Conservation (phyloP, 139 green algal species). For the Mesotaenium endlicherianum region DNA sequence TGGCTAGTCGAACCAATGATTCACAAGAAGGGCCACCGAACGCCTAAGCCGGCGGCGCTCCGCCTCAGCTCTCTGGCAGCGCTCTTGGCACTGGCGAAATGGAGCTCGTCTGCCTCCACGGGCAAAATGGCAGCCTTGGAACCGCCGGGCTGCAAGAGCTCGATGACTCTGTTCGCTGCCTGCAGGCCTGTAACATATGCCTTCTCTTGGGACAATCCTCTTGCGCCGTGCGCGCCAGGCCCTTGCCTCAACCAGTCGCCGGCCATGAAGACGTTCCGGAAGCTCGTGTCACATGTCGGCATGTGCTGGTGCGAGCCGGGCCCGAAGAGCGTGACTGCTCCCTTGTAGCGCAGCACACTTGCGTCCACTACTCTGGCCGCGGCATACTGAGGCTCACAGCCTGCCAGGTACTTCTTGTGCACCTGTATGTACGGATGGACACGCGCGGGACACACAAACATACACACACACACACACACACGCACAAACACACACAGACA, state of each 20-base stretch:
- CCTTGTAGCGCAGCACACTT: slow-evolving; percentile 43
- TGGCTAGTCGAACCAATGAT: no score
- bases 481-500: background rate
- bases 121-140: background rate
- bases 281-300: background rate
- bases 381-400: slow-evolving; percentile 11
- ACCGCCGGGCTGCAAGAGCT: background rate
- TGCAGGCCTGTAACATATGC: slow-evolving; percentile 43
- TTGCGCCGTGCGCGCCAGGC: slow-evolving; percentile 39
- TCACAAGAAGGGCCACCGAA: slow-evolving; percentile 4
- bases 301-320: slow-evolving; percentile 41
- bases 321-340: slow-evolving; percentile 42
- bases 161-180: slow-evolving; percentile 7
- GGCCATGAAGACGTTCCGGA: slow-evolving; percentile 48
- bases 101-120: slow-evolving; percentile 29
- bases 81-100: background rate
- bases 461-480: background rate
- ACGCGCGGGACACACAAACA: background rate
- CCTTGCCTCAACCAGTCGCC: slow-evolving; percentile 48
- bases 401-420: slow-evolving; percentile 23
- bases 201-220: slow-evolving; percentile 48
- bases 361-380: slow-evolving; percentile 18
- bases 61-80: background rate
- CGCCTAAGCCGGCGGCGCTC: background rate
- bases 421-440: background rate